Evolutionary conservation across 805 yeast species (phyloP), one percentile per base, ranked within the genome.

Genomic region (Yueomyces sinensis): DNA sequence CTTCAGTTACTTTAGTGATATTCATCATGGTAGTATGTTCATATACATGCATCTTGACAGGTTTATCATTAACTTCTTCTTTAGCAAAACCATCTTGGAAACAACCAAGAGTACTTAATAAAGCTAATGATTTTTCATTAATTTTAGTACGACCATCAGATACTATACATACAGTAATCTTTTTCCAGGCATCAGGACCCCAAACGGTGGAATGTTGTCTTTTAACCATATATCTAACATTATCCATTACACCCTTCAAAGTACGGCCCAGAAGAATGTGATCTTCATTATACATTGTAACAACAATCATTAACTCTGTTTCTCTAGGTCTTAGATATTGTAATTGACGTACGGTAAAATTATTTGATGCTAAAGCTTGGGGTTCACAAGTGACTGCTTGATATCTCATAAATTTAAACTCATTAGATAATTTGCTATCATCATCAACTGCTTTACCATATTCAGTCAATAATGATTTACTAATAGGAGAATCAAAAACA

Each of bases 161-260:
- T 13, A 89, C 87, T 22, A 89, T 72, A 44, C 83, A 74, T 15
- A 91, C 91, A 9, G 84, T 95, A 24, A 89, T 75, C 50, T 84
- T 89, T 46, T 87, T 84, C 97, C 97, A 89, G 1, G 94, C 75
- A 38, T 83, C 94, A 30, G 74, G 74, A n/a, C 97, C 97, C 98
- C 98, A 89, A 1, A 75, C 69, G 13, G 72, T 69, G 1, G 82
- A 73, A 41, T 75, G 69, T 23, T 76, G 65, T 40, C 81, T 69
- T 34, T 75, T 69, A 31, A 72, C 66, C 49, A 91, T 65, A 54
- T 86, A 77, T 41, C 74, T 68, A 42, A 89, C 79, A 54, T 91
- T 89, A 38, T 82, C 82, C 62, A 89, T 83, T 11, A 84, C 82
- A 44, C 96, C 96, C 51, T 82, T 82, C 44, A 89, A 65, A 4